These are phyloP conservation scores for Sordariomycetes sp. DNA, from an alignment of 2,329 filamentous ascomycete genomes.

Conservation along the genomic window DNA sequence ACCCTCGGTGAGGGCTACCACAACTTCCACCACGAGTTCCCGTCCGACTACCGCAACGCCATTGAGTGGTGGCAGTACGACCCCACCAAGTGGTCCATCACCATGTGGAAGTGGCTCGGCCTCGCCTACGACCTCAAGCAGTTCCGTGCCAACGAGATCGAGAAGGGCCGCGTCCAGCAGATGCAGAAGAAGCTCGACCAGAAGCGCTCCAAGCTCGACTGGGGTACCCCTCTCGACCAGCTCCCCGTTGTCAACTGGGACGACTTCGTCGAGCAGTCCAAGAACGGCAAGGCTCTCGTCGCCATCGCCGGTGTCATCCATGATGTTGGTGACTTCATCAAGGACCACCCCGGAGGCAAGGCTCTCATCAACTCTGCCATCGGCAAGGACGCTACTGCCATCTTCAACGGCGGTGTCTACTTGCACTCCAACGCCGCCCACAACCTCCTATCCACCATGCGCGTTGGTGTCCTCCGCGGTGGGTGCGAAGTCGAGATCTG, in stretches of 20 bases:
- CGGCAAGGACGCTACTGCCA: slow-evolving; percentile 81
- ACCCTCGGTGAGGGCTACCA: slow-evolving; percentile 87
- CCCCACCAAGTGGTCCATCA: slow-evolving; percentile 86
- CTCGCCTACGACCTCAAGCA: slow-evolving; percentile 83
- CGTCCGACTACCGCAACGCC: slow-evolving; percentile 85
- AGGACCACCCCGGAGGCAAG: slow-evolving; percentile 84
- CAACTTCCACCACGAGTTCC: slow-evolving; percentile 95
- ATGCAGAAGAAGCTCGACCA: slow-evolving; percentile 88
- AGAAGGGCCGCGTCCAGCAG: slow-evolving; percentile 84
- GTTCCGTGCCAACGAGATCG: slow-evolving; percentile 86
- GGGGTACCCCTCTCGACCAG: slow-evolving; percentile 78
- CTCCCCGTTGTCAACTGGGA: slow-evolving; percentile 82
- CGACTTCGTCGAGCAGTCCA: slow-evolving; percentile 69
- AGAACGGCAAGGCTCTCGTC: slow-evolving; percentile 66
- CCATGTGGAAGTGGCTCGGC: slow-evolving; percentile 73
- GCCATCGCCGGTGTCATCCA: slow-evolving; percentile 79
- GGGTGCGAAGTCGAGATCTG: slow-evolving; percentile 88
- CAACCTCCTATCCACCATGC: slow-evolving; percentile 82
- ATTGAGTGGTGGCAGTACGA: slow-evolving; percentile 90
- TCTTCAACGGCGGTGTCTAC: slow-evolving; percentile 90
- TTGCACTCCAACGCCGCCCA: slow-evolving; percentile 84
- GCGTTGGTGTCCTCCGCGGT: slow-evolving; percentile 76
- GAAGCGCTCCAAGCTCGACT: slow-evolving; percentile 73
- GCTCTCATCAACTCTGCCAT: slow-evolving; percentile 75
- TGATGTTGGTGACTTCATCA: slow-evolving; percentile 76